Conservation (phyloP, 2,329 filamentous ascomycete species). For the Fusarium secorum region DNA sequence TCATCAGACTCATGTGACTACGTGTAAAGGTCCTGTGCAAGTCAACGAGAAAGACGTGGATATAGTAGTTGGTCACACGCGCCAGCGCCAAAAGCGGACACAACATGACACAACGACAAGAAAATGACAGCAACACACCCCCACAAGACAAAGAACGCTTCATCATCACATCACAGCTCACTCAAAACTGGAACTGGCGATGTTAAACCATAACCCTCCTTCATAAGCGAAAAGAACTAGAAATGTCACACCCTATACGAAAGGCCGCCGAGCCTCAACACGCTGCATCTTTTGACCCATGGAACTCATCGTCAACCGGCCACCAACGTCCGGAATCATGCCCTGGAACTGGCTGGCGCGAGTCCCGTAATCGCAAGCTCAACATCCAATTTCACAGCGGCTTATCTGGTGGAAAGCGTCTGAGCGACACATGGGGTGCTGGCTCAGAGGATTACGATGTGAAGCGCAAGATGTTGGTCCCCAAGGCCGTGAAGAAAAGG, state of each 20-base stretch:
- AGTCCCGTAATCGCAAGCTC: constrained; percentile 73
- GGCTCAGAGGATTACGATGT: constrained; percentile 66
- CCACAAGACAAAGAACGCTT: not conserved
- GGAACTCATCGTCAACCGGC: constrained; percentile 77
- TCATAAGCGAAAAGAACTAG: not conserved
- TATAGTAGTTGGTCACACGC: constrained; percentile 23
- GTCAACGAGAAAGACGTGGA: constrained; percentile 23
- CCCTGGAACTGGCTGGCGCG: constrained; percentile 73
- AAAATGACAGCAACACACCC: constrained; percentile 5
- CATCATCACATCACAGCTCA: not conserved
- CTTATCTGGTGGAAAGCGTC: constrained; percentile 63
- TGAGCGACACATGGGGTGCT: constrained; percentile 71
- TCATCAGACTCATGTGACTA: constrained; percentile 38
- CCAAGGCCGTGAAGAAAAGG: constrained; percentile 52
- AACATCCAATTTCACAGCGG: constrained; percentile 71
- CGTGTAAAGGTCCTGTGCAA: constrained; percentile 33
- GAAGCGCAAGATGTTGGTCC: constrained; percentile 53
- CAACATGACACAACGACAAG: constrained; percentile 11
- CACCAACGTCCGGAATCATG: constrained; percentile 79
- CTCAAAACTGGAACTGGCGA: not conserved
- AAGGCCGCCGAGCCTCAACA: constrained; percentile 53
- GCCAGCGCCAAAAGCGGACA: constrained; percentile 32
- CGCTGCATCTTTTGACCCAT: constrained; percentile 66
- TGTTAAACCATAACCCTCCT: not conserved
- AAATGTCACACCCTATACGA: constrained; percentile 21